phyloP scores from a whole-genome alignment of 768 basidiomycete genomes.

The Pleurotus tuber-regium region DNA sequence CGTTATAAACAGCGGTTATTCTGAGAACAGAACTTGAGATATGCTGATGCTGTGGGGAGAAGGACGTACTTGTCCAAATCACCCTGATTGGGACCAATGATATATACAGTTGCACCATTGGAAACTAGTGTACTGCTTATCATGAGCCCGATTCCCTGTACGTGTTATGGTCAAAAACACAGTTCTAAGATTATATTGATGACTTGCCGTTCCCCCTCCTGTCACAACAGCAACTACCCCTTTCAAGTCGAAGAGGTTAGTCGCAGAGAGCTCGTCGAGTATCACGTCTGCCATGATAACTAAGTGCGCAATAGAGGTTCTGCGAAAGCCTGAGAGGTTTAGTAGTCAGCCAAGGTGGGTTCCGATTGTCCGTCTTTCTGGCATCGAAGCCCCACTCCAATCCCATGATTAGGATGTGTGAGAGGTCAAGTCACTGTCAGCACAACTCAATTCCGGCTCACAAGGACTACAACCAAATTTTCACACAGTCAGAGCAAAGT shows the following conservation, averaged over 20 bases:
- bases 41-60: no score
- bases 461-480: no score
- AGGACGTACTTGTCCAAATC: slow-evolving; percentile 40
- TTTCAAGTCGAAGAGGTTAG: slow-evolving; percentile 38
- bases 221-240: slow-evolving; percentile 47
- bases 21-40: slow-evolving; percentile 2
- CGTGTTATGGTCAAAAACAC: not conserved
- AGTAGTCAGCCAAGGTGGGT: no score
- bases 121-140: slow-evolving; percentile 43
- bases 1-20: not conserved
- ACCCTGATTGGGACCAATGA: slow-evolving; percentile 39
- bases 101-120: slow-evolving; percentile 48
- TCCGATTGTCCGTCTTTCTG: no score
- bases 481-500: no score
- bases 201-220: slow-evolving; percentile 38
- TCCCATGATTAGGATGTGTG: no score
- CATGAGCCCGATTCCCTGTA: slow-evolving; percentile 50
- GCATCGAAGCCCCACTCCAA: no score
- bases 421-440: no score
- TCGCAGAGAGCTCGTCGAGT: slow-evolving; percentile 32
- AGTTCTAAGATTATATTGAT: not conserved
- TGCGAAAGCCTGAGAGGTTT: no score
- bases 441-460: no score
- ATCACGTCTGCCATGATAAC: slow-evolving; percentile 20
- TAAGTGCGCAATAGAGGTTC: no score